A percentile compares a stretch with the other conserved stretches of the same genome.
Evolutionary conservation across 2,329 filamentous ascomycete genomes (phyloP).

Genomic region (Exophiala mesophila): DNA sequence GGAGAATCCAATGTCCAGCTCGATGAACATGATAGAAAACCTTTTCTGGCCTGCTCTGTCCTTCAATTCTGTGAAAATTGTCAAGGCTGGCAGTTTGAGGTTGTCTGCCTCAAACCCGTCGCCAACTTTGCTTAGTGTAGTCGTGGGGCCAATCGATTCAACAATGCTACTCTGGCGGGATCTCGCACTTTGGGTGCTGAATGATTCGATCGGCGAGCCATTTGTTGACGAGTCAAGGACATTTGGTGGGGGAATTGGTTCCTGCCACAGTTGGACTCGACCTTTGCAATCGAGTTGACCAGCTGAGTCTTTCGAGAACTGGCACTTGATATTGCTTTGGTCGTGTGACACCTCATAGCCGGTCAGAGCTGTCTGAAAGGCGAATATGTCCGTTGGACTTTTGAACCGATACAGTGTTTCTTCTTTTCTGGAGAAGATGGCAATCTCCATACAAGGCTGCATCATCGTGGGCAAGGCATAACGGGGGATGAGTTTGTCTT

Average conservation of each 20-base stretch:
- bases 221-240: background rate
- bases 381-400: conserved; percentile 1
- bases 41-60: background rate
- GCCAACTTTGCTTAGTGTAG: conserved; percentile 1
- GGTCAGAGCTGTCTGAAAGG: conserved; percentile 6
- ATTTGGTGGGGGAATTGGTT: background rate
- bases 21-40: conserved; percentile 8
- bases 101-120: conserved; percentile 7
- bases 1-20: conserved; percentile 1
- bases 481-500: conserved; percentile 8
- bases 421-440: conserved; percentile 7
- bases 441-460: conserved; percentile 1
- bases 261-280: conserved; percentile 7
- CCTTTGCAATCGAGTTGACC: conserved; percentile 6
- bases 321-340: conserved; percentile 3
- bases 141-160: conserved; percentile 2
- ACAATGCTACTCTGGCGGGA: conserved; percentile 7
- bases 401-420: conserved; percentile 5
- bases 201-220: conserved; percentile 3
- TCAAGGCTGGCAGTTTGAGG: conserved; percentile 4
- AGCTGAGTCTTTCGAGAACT: conserved; percentile 5
- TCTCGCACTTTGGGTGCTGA: conserved; percentile 2
- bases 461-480: conserved; percentile 8
- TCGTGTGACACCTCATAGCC: conserved; percentile 9
- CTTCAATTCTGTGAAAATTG: conserved; percentile 2